These are phyloP conservation scores for Endocalyx cinctus DNA, from an alignment of 2,329 filamentous ascomycete genomes.

Conservation along the genomic window DNA sequence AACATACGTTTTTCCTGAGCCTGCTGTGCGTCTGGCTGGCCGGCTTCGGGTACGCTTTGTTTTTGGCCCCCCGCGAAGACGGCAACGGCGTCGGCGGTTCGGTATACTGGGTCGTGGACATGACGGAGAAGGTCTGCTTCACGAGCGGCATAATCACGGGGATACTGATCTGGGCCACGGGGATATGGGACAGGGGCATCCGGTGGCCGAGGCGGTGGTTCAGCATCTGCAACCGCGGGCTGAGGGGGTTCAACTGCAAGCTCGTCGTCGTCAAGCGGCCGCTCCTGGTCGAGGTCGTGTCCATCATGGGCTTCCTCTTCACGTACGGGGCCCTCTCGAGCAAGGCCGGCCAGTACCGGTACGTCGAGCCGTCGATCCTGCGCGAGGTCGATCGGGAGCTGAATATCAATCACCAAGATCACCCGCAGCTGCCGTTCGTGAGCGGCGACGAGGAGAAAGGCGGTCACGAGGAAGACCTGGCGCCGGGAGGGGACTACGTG, in stretches of 20 bases:
- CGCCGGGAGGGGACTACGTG: slow-evolving; percentile 84
- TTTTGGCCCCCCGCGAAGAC: slow-evolving; percentile 93
- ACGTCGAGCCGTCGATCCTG: slow-evolving; percentile 62
- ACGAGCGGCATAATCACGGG: slow-evolving; percentile 86
- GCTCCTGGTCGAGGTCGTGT: slow-evolving; percentile 74
- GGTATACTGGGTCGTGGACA: slow-evolving; percentile 94
- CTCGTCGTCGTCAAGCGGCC: slow-evolving; percentile 81
- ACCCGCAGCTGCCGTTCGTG: slow-evolving; percentile 35
- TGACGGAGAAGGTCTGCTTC: slow-evolving; percentile 83
- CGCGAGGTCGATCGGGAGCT: slow-evolving; percentile 57
- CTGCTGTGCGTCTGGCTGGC: slow-evolving; percentile 75
- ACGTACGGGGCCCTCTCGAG: slow-evolving; percentile 70
- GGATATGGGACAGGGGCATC: slow-evolving; percentile 93
- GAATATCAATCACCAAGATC: slow-evolving; percentile 38
- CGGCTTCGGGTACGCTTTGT: slow-evolving; percentile 85
- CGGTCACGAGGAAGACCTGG: slow-evolving; percentile 83
- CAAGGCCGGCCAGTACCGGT: slow-evolving; percentile 67
- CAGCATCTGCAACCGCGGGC: slow-evolving; percentile 78
- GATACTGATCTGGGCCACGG: slow-evolving; percentile 86
- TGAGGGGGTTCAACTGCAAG: slow-evolving; percentile 93
- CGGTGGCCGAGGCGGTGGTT: slow-evolving; percentile 93
- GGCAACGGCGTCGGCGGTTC: slow-evolving; percentile 85
- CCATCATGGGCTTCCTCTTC: slow-evolving; percentile 70
- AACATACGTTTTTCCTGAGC: slow-evolving; percentile 88
- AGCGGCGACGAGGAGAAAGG: slow-evolving; percentile 54